A percentile compares a stretch with the other conserved stretches of the same genome.
These are phyloP conservation scores for Ustilago shanxiensis DNA, from an alignment of 1,284 basidiomycete species.

Conservation along the genomic window DNA sequence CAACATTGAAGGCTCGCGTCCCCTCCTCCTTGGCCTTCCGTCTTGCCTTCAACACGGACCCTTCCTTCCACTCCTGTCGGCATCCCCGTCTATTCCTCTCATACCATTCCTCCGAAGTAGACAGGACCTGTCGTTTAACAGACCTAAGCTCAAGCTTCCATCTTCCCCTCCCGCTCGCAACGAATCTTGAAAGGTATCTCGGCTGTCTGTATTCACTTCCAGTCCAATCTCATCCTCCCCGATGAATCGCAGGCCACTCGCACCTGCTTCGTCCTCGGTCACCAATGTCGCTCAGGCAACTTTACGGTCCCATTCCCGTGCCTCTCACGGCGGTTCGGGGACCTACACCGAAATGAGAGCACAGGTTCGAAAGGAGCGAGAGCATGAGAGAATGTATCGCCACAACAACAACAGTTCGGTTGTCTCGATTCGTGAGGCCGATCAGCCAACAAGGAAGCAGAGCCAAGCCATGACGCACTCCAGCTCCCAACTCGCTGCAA, in stretches of 20 bases:
- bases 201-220: neutral
- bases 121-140: neutral
- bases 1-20: constrained; percentile 9
- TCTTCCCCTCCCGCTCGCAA: neutral
- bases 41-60: neutral
- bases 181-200: neutral
- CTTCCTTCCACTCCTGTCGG: neutral
- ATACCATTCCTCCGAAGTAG: neutral
- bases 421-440: constrained; percentile 11
- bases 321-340: constrained; percentile 48
- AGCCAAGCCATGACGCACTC: constrained; percentile 3
- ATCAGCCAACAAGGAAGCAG: constrained; percentile 12
- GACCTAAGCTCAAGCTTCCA: constrained; percentile 2
- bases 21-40: constrained; percentile 1
- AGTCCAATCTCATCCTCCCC: neutral
- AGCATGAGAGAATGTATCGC: constrained; percentile 29
- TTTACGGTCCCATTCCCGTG: constrained; percentile 35
- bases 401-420: neutral
- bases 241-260: constrained; percentile 43
- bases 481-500: constrained; percentile 13
- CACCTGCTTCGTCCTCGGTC: constrained; percentile 31
- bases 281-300: constrained; percentile 35
- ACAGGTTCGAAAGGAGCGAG: constrained; percentile 49
- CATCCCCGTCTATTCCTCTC: neutral
- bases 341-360: constrained; percentile 57